A percentile compares a stretch with the other conserved stretches of the same genome.
phyloP scores from a whole-genome alignment of 441 rosid genomes.

The Erodium moschatum region DNA sequence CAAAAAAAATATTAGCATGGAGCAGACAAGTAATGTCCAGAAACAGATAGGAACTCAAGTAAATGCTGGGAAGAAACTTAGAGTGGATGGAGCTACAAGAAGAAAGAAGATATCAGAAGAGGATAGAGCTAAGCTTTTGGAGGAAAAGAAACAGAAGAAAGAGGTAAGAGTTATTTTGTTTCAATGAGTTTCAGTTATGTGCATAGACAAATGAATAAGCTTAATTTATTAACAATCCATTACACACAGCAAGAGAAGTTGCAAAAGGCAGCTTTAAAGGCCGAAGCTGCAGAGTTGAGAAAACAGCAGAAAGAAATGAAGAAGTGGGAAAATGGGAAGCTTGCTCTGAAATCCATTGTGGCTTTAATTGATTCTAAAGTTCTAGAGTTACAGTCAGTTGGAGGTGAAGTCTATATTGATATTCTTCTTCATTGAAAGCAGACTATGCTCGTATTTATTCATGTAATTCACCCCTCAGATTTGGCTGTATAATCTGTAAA shows the following conservation, averaged over 20 bases:
- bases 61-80: slow-evolving; percentile 26
- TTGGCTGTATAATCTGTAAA: slow-evolving; percentile 18
- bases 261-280: slow-evolving; percentile 69
- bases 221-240: slow-evolving; percentile 22
- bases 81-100: slow-evolving; percentile 27
- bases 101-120: slow-evolving; percentile 48
- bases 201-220: slow-evolving; percentile 12
- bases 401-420: slow-evolving; percentile 41
- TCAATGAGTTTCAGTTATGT: slow-evolving; percentile 8
- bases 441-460: slow-evolving; percentile 16
- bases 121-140: slow-evolving; percentile 45
- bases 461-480: slow-evolving; percentile 12
- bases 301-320: slow-evolving; percentile 64
- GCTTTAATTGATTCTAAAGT: slow-evolving; percentile 73
- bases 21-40: slow-evolving; percentile 24
- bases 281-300: slow-evolving; percentile 72
- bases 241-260: slow-evolving; percentile 65
- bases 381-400: slow-evolving; percentile 66
- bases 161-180: slow-evolving; percentile 37
- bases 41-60: slow-evolving; percentile 25
- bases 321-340: slow-evolving; percentile 89
- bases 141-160: slow-evolving; percentile 73
- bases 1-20: slow-evolving; percentile 43
- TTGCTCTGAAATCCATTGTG: slow-evolving; percentile 73
- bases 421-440: slow-evolving; percentile 10